These are phyloP conservation scores for Saccharum spontaneum DNA, from an alignment of 176 grass and related monocot species.

Conservation along the genomic window DNA sequence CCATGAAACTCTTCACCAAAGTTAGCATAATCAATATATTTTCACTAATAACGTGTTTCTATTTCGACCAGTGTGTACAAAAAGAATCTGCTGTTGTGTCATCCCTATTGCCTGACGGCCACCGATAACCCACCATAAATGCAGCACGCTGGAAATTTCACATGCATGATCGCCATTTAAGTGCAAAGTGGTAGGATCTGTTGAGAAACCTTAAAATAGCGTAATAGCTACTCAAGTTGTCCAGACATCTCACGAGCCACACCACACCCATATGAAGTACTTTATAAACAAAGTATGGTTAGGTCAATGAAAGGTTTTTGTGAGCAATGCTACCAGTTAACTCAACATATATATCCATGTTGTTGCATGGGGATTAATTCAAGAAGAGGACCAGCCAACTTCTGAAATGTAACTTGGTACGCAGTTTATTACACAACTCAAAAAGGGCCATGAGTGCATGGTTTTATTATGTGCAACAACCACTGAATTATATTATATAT, in stretches of 20 bases:
- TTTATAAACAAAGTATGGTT: not conserved
- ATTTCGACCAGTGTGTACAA: not conserved
- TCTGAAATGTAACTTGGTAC: not conserved
- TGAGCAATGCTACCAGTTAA: not conserved
- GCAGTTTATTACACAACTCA: not conserved
- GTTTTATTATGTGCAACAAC: conserved; percentile 2
- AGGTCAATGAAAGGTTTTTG: not conserved
- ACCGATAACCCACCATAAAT: not conserved
- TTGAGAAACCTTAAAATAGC: not conserved
- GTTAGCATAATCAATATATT: too few species aligned
- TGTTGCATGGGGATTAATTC: not conserved
- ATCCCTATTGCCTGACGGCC: not conserved
- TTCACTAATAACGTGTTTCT: not conserved
- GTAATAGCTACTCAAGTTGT: not conserved
- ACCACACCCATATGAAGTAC: not conserved
- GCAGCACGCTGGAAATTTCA: not conserved
- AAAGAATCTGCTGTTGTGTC: not conserved
- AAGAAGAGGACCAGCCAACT: not conserved
- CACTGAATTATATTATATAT: conserved; percentile 10
- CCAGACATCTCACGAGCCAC: conserved; percentile 3
- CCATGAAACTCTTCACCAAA: too few species aligned
- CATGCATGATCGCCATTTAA: not conserved
- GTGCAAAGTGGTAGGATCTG: not conserved
- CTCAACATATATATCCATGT: too few species aligned
- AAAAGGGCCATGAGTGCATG: not conserved